Evolutionary conservation across 495 filamentous ascomycete species (phyloP).

Genomic region (Trichoderma gamsii): DNA sequence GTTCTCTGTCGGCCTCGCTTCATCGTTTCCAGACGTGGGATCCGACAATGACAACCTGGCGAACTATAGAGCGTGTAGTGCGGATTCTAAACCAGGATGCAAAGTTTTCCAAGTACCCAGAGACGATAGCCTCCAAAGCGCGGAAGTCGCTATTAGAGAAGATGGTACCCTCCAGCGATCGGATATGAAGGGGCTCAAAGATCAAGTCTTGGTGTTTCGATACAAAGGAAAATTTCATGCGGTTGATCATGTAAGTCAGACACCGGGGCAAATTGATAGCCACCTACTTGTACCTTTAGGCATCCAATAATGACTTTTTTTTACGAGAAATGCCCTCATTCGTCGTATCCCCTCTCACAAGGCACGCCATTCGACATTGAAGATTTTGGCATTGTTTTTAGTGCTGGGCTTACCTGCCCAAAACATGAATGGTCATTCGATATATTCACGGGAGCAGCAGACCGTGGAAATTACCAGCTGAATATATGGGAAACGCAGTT

Average conservation of each 20-base stretch:
- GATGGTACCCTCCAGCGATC: slow-evolving; percentile 23
- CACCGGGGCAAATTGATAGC: neutral
- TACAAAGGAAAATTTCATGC: slow-evolving; percentile 53
- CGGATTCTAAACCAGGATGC: slow-evolving; percentile 38
- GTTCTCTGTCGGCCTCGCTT: slow-evolving; percentile 43
- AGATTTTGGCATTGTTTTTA: slow-evolving; percentile 50
- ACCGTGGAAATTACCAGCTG: slow-evolving; percentile 52
- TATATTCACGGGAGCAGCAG: slow-evolving; percentile 47
- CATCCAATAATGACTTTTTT: slow-evolving; percentile 17
- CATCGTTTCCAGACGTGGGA: slow-evolving; percentile 46
- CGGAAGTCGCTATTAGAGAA: slow-evolving; percentile 27
- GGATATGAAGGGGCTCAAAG: slow-evolving; percentile 36
- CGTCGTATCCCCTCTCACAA: slow-evolving; percentile 50
- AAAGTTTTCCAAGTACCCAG: slow-evolving; percentile 50
- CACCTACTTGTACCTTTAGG: neutral
- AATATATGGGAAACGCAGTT: slow-evolving; percentile 55
- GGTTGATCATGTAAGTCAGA: slow-evolving; percentile 50
- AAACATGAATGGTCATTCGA: slow-evolving; percentile 61
- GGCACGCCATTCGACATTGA: slow-evolving; percentile 57
- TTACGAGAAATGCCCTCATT: slow-evolving; percentile 54
- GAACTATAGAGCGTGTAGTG: slow-evolving; percentile 24
- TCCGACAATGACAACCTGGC: slow-evolving; percentile 32
- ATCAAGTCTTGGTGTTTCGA: slow-evolving; percentile 54
- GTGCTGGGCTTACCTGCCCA: slow-evolving; percentile 51
- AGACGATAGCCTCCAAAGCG: slow-evolving; percentile 33